Evolutionary conservation across 2,329 filamentous ascomycete species (phyloP).

Genomic region (Aspergillus sp.): DNA sequence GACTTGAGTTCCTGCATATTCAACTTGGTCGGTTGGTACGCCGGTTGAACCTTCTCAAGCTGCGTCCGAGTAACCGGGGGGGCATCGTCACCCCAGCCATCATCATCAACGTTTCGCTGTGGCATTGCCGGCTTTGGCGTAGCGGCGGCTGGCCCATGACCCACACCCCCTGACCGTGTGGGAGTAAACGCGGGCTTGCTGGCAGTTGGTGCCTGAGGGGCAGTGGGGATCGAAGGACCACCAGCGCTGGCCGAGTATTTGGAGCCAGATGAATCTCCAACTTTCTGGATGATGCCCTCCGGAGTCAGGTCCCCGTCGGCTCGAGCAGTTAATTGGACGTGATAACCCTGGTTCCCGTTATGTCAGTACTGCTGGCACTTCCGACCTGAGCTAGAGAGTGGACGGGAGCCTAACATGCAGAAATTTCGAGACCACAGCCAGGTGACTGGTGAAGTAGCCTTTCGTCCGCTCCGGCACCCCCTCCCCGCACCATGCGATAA

Average conservation of each 20-base stretch:
- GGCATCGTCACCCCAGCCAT: slow-evolving; percentile 92
- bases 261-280: slow-evolving; percentile 84
- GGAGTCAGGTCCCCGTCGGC: slow-evolving; percentile 82
- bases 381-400: too few species aligned
- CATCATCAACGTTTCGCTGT: slow-evolving; percentile 58
- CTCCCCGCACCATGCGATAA: slow-evolving; percentile 95
- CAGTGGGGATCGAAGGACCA: slow-evolving; percentile 43
- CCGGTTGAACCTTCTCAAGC: slow-evolving; percentile 82
- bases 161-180: slow-evolving; percentile 48
- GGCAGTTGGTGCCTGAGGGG: slow-evolving; percentile 58
- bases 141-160: slow-evolving; percentile 56
- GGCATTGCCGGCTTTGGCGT: slow-evolving; percentile 41
- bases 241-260: slow-evolving; percentile 73
- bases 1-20: slow-evolving; percentile 79
- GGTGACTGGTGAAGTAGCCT: slow-evolving; percentile 94
- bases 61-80: slow-evolving; percentile 80
- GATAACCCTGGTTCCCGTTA: slow-evolving; percentile 57
- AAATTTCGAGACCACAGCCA: slow-evolving; percentile 79
- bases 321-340: slow-evolving; percentile 92
- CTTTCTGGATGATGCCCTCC: slow-evolving; percentile 82
- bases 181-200: slow-evolving; percentile 91
- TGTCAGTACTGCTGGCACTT: slow-evolving; percentile 4
- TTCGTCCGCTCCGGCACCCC: slow-evolving; percentile 98
- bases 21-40: slow-evolving; percentile 92
- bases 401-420: slow-evolving; percentile 58